Base-by-base conservation (phyloP, 1,284 basidiomycete species). In the Sanghuangporus weigelae region DNA sequence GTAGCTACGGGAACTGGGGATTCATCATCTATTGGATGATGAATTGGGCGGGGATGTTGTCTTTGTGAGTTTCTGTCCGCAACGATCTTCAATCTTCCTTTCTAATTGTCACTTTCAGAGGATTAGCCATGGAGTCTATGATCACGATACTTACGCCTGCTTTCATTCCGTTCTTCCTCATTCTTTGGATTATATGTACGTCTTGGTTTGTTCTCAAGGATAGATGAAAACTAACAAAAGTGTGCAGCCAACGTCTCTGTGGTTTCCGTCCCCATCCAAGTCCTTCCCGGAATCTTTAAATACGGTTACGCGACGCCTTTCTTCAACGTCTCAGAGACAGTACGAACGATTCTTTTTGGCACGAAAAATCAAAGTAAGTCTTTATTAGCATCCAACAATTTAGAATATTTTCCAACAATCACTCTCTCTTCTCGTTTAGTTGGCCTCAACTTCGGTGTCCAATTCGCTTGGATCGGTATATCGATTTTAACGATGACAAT, bases 11-110 rank as follows among this genome's bases (percentile, higher is more conserved):
- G 7, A 72, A 74, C 35, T 78, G 74, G 0, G 90, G 89, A 0
- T 91, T 92, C 73, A 75, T 92, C 66, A 75, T 91, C 23, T 90
- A 89, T 76, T 92, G 89, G 86, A 87, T 89, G 82, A 74, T 89
- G 66, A 83, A 84, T 62, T 91, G 80, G 80, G 67, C 83, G 55
- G 83, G 78, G 14, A 89, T 89, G 86, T 70, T 79, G 19, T 76
- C 86, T 0, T 73, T 84, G 83, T 79, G 71, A 26, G 80, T 75
- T 19, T 26, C 14, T 55, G 19, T 5, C 23, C 1, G 21, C 16
- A 8, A 10, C 7, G 49, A 12, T 21, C 42, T 11, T 62, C 8
- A n/a, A 12, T 36, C 35, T 19, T 10, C 46, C 53, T 57, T 39
- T 19, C 58, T 21, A 7, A 54, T 44, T 48, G 16, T 36, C 21